Evolutionary conservation across 1,284 basidiomycete species (phyloP), one percentile per base, ranked within the genome.

Genomic region (Boletus semigastroideus): DNA sequence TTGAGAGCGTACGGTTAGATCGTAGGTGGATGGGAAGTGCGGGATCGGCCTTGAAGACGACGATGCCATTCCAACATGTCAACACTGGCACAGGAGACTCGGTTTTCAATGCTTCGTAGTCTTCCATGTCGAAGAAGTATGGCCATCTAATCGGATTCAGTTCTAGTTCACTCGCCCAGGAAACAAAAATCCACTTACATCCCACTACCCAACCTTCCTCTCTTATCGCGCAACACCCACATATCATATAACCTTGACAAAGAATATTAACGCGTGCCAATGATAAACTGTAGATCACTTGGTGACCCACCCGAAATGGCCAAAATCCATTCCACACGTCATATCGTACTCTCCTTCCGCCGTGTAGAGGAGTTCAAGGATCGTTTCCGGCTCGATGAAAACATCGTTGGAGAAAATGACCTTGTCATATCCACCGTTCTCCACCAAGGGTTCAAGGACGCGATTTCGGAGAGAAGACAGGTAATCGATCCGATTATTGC

Each of bases 51-150:
- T 64, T 58, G 59, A 83, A 78, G 0, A 72, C 77, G 39, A 76
- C 74, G 50, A 80, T 78, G 25, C 83, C 83, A 62, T 84, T 84
- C 83, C 83, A 83, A 66, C 82, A 84, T 0, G 76, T 62, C 46
- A 78, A 76, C 5, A 82, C 80, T 10, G 75, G 72, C n/a, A 78
- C 74, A 1, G 77, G 75, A 33, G 72, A 66, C 30, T 75, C 74
- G 28, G 54, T 51, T 49, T 66, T 65, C 52, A 76, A 68, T n/a
- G 74, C 65, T 56, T 63, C 46, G 63, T 64, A 55, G 56, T 63
- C 59, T 58, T 63, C 40, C 51, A 58, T 51, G 52, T 79, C 76
- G 55, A 75, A 69, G 57, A 81, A 77, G 60, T 77, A 82, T 0
- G 82, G 82, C 78, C 78, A 83, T 52, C 76, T 72, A 11, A 17